Base-by-base conservation (phyloP, 768 basidiomycete species). In the Calocybe indica region DNA sequence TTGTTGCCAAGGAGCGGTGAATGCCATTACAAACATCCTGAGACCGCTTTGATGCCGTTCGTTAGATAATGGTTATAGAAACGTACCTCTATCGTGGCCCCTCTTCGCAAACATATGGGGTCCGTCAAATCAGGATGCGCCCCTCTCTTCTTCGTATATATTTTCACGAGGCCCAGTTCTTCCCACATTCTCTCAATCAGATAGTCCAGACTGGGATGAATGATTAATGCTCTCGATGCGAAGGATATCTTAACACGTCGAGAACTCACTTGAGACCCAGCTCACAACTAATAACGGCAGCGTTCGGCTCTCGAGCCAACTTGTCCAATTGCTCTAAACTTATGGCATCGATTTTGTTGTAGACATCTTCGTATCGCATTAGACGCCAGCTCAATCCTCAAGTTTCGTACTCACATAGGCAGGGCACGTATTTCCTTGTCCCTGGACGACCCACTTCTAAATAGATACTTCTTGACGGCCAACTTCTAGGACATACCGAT, bases 141-240 rank as follows among this genome's bases (percentile, higher is more conserved):
- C n/a, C 95, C 96, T 38, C 96, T 78, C 63, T 94, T 94, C 69
- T 99, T 99, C 2, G 96, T 99, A 66, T 97, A 99, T 39, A 99
- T 82, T 60, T 93, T 94, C 46, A 87, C 86, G 6, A 91, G 75
- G 45, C 75, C 71, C n/a, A 92, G 75, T 49, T 87, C 80, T 29
- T 83, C 84, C 86, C 85, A 90, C 51, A 89, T 82, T 14, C 81
- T 76, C 52, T 85, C 85, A 47, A 88, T 78, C 34, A 90, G 73
- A 58, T 88, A 81, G 58, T 80, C 76, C 46, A 90, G 66, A 62
- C 88, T 89, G 43, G 30, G 43, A 40, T 6, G 0, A 47, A 46
- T 52, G 45, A 29, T 49, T 6, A 53, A 45, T n/a, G 52, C 42
- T 40, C 45, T 15, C 41, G 39, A 28, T 32, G 10, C n/a, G 13